Evolutionary conservation across 495 filamentous ascomycete species (phyloP), one percentile per base, ranked within the genome.

Genomic region (Haplographium delicatum): DNA sequence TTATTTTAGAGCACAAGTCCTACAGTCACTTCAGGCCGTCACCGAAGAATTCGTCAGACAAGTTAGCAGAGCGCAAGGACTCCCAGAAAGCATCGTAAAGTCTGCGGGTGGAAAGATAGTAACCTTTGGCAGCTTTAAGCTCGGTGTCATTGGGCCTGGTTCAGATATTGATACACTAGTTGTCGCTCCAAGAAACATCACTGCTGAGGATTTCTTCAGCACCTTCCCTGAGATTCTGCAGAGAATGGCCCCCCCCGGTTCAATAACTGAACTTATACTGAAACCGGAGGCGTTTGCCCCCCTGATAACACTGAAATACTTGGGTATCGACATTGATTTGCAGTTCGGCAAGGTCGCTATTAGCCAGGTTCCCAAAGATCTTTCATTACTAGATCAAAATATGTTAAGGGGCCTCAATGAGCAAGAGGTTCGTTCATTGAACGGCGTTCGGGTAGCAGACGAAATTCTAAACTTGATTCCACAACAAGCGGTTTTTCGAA

Each of bases 111-210:
- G 90, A 30, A 88, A 90, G 68, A 82, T 98, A 33, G 95, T 91
- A 63, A 90, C 94, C 0, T 98, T 86, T 67, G 93, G 93, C 44
- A 97, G 94, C 68, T 98, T 88, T 65, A 80, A 88, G 23, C 71
- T 98, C 7, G 94, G 94, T 34, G 93, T 95, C 35, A 96, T 90
- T 70, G 91, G 90, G 2, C 93, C 93, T 44, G 89, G 88, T 38
- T 96, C 94, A 27, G 93, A 98, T 80, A 96, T 98, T 58, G 93
- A 98, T 69, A 97, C 93, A 13, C 80, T 98, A 15, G 80, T 96
- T 31, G 84, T 95, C 24, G 89, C 81, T 23, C 93, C 93, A 15
- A 89, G 86, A 62, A 89, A 96, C 56, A 84, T 97, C 33, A 72
- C 77, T 10, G 81, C 84, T 39, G 84, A 91, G 25, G 89, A 98